phyloP scores from a whole-genome alignment of 2,329 filamentous ascomycete species.

The Fusarium buharicum region DNA sequence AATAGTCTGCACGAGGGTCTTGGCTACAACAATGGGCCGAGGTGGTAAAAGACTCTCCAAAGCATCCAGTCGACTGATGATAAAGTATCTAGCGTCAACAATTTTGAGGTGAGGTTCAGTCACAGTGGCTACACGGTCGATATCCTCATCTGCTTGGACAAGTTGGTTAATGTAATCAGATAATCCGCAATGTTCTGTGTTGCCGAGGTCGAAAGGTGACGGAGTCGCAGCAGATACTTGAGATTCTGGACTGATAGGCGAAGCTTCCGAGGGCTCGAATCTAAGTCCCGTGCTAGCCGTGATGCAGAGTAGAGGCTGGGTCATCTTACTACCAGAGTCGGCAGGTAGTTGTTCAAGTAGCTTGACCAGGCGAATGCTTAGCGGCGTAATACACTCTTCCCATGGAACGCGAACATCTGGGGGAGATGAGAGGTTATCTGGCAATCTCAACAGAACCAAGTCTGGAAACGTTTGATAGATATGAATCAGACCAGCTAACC shows the following conservation, averaged over 20 bases:
- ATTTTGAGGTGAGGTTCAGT: constrained; percentile 20
- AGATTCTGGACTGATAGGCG: not conserved
- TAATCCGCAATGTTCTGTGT: constrained; percentile 24
- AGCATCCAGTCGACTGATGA: constrained; percentile 4
- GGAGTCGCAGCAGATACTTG: not conserved
- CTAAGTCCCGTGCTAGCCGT: constrained; percentile 50
- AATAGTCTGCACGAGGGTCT: constrained; percentile 26
- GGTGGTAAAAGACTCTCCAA: constrained; percentile 29
- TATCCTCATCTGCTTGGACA: constrained; percentile 26
- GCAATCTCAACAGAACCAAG: constrained; percentile 46
- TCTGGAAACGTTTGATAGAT: constrained; percentile 55
- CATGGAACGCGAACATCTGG: constrained; percentile 39
- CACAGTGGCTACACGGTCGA: constrained; percentile 6
- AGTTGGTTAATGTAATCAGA: constrained; percentile 30
- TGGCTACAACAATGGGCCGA: constrained; percentile 27
- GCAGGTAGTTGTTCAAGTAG: constrained; percentile 48
- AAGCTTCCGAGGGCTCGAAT: not conserved
- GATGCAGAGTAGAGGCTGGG: constrained; percentile 51
- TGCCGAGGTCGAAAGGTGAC: not conserved
- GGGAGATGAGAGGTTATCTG: constrained; percentile 16
- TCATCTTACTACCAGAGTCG: constrained; percentile 49
- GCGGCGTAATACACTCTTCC: constrained; percentile 49
- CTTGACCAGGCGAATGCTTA: constrained; percentile 45
- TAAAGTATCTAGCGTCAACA: constrained; percentile 26
- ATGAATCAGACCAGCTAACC: constrained; percentile 51